Base-by-base conservation (phyloP, 2,329 filamentous ascomycete genomes). In the Penicillium sp. region DNA sequence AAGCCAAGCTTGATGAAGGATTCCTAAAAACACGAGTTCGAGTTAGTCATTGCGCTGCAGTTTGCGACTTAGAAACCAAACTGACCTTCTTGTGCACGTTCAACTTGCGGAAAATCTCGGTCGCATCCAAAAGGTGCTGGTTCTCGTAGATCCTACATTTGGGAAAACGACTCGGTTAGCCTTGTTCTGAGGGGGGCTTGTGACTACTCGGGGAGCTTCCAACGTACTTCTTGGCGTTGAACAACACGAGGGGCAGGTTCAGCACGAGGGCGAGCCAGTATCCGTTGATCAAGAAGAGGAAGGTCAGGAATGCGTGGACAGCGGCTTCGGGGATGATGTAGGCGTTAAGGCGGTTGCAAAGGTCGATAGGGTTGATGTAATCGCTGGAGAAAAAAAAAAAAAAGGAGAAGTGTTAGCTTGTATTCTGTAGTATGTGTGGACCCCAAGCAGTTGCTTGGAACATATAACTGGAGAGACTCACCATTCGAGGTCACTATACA, bases 401-500 rank as follows among this genome's bases (percentile, higher is more conserved):
- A 50, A 59, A 55, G 48, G 47, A 59, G 53, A 67, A 76, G 72
- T 70, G 58, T 56, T 39, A 45, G 50, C 62, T 53, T 42, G 7
- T 58, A 59, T 62, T 31, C 47, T 29, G 45, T 49, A 45, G 39
- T 15, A n/a, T 39, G 36, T 15, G 13, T 19, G 5, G 36, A 39
- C 25, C 15, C 29, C 42, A 43, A 15, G 23, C 4, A 36, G 17
- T 8, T n/a, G 25, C 19, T 29, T 21, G 3, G 13, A 10, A 19
- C 10, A 42, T 21, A n/a, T 21, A 42, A 27, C 48, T 36, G 21
- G 36, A 44, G 31, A 17, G n/a, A 83, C 90, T 73, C 82, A 96
- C 93, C 94, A 99, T 89, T 99, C 94, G 72, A 99, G 81, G 84
- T 99, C 94, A 79, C 91, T 96, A 82, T 97, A 99, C 96, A 99